Conservation (phyloP, 176 grass and related monocot genomes). For the Musa itinerans region DNA sequence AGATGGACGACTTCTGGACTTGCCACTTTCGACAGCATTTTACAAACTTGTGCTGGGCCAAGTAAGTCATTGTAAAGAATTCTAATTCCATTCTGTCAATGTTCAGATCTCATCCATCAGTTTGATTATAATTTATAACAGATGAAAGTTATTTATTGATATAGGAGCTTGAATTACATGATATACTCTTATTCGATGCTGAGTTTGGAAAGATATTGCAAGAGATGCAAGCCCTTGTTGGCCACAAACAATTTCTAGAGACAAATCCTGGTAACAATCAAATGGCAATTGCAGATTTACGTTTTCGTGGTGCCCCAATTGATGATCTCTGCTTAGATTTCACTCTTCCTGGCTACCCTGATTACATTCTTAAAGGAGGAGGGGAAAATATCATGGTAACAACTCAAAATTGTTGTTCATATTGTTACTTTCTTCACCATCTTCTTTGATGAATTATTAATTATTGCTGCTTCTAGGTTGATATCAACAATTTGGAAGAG, state of each 20-base stretch:
- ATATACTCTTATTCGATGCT: conserved; percentile 68
- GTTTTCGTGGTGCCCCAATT: conserved; percentile 51
- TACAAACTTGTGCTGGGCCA: conserved; percentile 78
- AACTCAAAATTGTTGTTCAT: conserved; percentile 1
- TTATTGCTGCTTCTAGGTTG: conserved; percentile 35
- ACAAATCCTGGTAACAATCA: conserved; percentile 25
- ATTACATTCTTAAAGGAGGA: conserved; percentile 68
- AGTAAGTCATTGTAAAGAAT: conserved; percentile 28
- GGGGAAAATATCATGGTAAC: conserved; percentile 46
- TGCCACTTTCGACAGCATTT: conserved; percentile 73
- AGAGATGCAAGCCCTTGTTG: conserved; percentile 69
- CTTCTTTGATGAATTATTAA: conserved; percentile 9
- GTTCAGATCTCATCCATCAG: background rate
- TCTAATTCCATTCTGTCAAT: background rate
- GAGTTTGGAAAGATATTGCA: conserved; percentile 75
- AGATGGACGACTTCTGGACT: conserved; percentile 78
- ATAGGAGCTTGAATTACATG: conserved; percentile 80
- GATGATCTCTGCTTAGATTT: conserved; percentile 78
- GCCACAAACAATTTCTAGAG: conserved; percentile 40
- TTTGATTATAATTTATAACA: background rate
- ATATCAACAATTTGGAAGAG: conserved; percentile 73
- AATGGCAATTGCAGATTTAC: conserved; percentile 36
- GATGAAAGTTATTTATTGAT: conserved; percentile 9
- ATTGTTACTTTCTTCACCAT: background rate
- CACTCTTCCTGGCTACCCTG: conserved; percentile 79